Evolutionary conservation across 345 rosid genomes (phyloP), one percentile per base, ranked within the genome.

Genomic region (Abelmoschus esculentus): DNA sequence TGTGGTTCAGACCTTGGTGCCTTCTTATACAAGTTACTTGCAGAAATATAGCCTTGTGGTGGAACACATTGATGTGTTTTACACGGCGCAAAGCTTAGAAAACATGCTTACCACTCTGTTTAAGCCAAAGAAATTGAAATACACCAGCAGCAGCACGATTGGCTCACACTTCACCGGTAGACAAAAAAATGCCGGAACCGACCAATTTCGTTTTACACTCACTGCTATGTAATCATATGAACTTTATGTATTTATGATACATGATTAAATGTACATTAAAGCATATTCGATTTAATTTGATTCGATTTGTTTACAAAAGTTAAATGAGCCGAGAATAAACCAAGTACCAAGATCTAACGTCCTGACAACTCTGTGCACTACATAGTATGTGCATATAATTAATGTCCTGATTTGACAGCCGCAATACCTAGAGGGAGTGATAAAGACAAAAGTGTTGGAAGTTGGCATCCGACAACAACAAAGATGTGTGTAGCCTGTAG

Each of bases 71-170:
- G 74, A 53, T 65, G 73, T 86, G 6, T 83, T 72, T 47, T 85
- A 89, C 60, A 84, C 79, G 52, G 76, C 71, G 53, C 78, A 82
- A 76, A 80, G 81, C 44, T 49, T 90, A 70, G 90, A 87, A 81
- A 77, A 73, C 74, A 87, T 81, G 85, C 74, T 90, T 31, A 67
- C 73, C 73, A 75, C 87, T 64, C 80, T 89, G 80, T 89, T 93
- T 77, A 85, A 79, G 72, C 85, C 81, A 8, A 84, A 79, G 71
- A 81, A 63, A 38, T 72, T 68, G 38, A 81, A 74, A 78, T 72
- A 44, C 66, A 66, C 72, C 34, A 75, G 53, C 59, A 55, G 53
- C 59, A 55, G 22, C 47, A 29, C 70, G 28, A 69, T 72, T 9
- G 60, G 53, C 11, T 60, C 79, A 1, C 72, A 80, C 7, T 83